phyloP scores from a whole-genome alignment of 768 basidiomycete species.

The Polyporus arcularius region DNA sequence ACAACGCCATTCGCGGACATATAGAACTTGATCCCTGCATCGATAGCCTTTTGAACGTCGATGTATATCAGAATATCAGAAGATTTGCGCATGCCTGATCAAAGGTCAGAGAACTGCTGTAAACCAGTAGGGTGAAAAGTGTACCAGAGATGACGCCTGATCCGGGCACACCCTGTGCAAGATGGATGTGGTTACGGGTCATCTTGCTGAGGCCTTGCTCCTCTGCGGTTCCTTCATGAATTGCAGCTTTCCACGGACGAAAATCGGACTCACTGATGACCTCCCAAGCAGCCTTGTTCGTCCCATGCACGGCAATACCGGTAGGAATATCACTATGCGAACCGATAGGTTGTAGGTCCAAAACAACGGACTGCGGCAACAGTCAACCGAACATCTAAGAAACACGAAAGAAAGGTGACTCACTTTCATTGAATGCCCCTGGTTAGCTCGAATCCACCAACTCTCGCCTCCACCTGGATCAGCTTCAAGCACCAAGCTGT shows the following conservation, averaged over 20 bases:
- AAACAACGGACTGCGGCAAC: constrained; percentile 54
- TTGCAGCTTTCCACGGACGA: not conserved
- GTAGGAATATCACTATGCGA: constrained; percentile 64
- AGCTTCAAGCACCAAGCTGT: constrained; percentile 56
- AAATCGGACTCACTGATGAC: constrained; percentile 52
- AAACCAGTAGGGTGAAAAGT: constrained; percentile 21
- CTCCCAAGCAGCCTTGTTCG: constrained; percentile 67
- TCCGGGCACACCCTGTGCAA: constrained; percentile 76
- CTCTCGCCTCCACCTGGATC: constrained; percentile 34
- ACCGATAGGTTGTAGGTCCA: constrained; percentile 63
- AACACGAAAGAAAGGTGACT: constrained; percentile 6
- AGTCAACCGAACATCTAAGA: not conserved
- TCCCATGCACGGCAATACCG: constrained; percentile 81
- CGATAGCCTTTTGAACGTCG: constrained; percentile 68
- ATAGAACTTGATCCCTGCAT: constrained; percentile 71
- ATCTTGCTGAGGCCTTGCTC: constrained; percentile 77
- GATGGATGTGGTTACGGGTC: constrained; percentile 90
- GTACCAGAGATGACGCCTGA: constrained; percentile 75
- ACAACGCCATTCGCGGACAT: constrained; percentile 88
- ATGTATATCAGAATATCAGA: constrained; percentile 84
- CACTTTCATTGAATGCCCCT: constrained; percentile 86
- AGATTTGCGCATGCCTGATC: constrained; percentile 75
- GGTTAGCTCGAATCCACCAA: constrained; percentile 93
- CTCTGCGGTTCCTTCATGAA: constrained; percentile 40
- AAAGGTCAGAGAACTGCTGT: not conserved